A percentile compares a stretch with the other conserved stretches of the same genome.
Conservation (phyloP, 2,329 filamentous ascomycete genomes). For the Paracoccidioides brasiliensis region DNA sequence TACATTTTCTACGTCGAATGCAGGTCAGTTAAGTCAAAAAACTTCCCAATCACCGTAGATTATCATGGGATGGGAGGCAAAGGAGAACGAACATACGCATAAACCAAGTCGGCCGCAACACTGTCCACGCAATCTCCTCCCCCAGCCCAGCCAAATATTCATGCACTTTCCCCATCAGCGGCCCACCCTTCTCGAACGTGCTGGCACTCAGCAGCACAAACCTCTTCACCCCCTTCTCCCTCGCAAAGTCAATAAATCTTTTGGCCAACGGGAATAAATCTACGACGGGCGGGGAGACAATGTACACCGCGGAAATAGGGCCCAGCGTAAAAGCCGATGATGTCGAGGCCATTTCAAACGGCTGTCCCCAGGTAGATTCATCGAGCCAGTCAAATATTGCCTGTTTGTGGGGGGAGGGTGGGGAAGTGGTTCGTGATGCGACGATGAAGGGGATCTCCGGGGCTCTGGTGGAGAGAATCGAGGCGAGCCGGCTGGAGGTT, state of each 20-base stretch:
- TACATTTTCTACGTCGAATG: conserved; percentile 32
- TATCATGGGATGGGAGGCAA: background rate
- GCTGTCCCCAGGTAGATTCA: conserved; percentile 2
- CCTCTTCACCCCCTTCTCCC: conserved; percentile 25
- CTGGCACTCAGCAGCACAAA: conserved; percentile 36
- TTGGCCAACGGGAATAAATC: conserved; percentile 25
- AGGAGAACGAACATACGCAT: conserved; percentile 21
- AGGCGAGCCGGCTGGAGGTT: conserved; percentile 4
- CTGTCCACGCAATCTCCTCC: conserved; percentile 27
- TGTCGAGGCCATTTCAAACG: background rate
- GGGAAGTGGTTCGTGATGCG: conserved; percentile 1
- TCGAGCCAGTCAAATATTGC: conserved; percentile 8
- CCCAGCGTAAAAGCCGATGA: background rate
- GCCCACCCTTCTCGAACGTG: conserved; percentile 24
- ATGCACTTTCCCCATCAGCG: conserved; percentile 26
- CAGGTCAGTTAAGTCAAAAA: background rate
- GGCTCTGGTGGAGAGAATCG: background rate
- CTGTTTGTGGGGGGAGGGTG: background rate
- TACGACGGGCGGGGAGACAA: conserved; percentile 27
- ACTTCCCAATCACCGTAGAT: background rate
- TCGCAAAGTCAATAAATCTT: conserved; percentile 33
- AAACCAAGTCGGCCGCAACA: conserved; percentile 39
- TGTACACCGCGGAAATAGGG: conserved; percentile 27
- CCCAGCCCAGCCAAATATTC: conserved; percentile 26
- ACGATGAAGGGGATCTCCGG: conserved; percentile 5